phyloP scores from a whole-genome alignment of 2,329 filamentous ascomycete species.

The Ophiostoma ips region DNA sequence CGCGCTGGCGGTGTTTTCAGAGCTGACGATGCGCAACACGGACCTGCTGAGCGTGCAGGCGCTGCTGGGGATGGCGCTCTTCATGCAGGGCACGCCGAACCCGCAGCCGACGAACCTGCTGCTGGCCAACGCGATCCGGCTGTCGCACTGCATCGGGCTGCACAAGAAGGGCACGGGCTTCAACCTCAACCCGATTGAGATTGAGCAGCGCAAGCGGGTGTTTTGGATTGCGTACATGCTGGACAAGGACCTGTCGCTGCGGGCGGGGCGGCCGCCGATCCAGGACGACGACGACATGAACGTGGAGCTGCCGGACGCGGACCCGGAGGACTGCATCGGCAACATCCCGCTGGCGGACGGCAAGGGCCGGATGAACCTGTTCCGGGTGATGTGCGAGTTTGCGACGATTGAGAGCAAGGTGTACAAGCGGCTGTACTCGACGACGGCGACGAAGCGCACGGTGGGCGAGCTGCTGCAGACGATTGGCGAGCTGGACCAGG shows the following conservation, averaged over 20 bases:
- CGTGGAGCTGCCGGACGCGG: conserved; percentile 81
- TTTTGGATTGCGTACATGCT: conserved; percentile 55
- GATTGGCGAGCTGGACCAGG: conserved; percentile 83
- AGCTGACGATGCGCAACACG: conserved; percentile 90
- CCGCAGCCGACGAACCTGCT: conserved; percentile 88
- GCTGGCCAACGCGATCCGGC: conserved; percentile 75
- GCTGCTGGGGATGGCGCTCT: conserved; percentile 81
- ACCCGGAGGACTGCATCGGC: conserved; percentile 83
- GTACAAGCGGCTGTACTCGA: conserved; percentile 85
- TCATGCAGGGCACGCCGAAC: conserved; percentile 92
- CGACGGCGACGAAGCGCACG: conserved; percentile 79
- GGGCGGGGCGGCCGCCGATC: conserved; percentile 44
- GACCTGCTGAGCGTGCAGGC: conserved; percentile 92
- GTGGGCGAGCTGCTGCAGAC: conserved; percentile 89
- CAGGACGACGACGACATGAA: conserved; percentile 71
- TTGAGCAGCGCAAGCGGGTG: conserved; percentile 65
- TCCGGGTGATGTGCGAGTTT: conserved; percentile 84
- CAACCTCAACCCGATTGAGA: conserved; percentile 83
- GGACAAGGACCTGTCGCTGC: conserved; percentile 48
- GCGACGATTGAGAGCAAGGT: conserved; percentile 85
- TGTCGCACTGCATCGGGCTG: conserved; percentile 86
- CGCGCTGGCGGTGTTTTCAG: conserved; percentile 81
- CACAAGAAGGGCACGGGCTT: conserved; percentile 90
- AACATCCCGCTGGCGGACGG: conserved; percentile 84
- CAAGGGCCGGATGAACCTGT: conserved; percentile 87